Percentiles rank a stretch among this genome's conserved stretches.
These are phyloP conservation scores for Yarrowia galli DNA, from an alignment of 1,139 yeast genomes.

Conservation along the genomic window DNA sequence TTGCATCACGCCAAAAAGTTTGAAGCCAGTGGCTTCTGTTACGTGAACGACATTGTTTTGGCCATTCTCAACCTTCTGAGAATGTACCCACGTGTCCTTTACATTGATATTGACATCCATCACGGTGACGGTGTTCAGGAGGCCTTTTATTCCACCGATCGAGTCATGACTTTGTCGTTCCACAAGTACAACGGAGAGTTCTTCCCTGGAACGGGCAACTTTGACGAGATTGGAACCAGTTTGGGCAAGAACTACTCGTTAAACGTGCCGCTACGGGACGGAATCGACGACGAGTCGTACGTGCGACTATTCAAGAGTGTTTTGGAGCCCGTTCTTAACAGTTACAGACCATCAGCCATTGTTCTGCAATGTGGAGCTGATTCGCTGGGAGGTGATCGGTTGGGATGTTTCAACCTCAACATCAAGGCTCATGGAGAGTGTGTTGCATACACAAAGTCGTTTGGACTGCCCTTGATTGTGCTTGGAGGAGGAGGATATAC, in stretches of 20 bases:
- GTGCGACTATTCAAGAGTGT: conserved; percentile 78
- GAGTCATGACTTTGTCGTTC: conserved; percentile 94
- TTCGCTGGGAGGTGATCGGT: conserved; percentile 88
- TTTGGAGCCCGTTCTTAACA: conserved; percentile 84
- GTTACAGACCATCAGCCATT: conserved; percentile 87
- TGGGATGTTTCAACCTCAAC: conserved; percentile 92
- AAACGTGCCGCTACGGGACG: conserved; percentile 90
- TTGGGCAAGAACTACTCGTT: conserved; percentile 87
- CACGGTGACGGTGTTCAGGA: conserved; percentile 99
- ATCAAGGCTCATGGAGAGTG: conserved; percentile 96
- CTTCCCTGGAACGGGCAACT: conserved; percentile 95
- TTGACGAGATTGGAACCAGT: conserved; percentile 89
- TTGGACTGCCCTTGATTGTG: conserved; percentile 87
- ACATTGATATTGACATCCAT: conserved; percentile 93
- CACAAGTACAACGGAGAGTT: conserved; percentile 96
- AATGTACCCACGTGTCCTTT: conserved; percentile 87
- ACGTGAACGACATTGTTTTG: conserved; percentile 91
- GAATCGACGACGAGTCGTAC: conserved; percentile 93
- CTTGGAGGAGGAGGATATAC: conserved; percentile 99
- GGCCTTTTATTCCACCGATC: conserved; percentile 92
- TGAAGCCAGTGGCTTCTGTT: conserved; percentile 95
- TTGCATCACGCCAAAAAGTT: conserved; percentile 95
- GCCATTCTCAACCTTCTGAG: conserved; percentile 83
- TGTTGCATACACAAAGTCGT: conserved; percentile 82
- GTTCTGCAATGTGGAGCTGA: conserved; percentile 98